Evolutionary conservation across 2,329 filamentous ascomycete species (phyloP).

Genomic region (Ophiostoma novo-ulmi): DNA sequence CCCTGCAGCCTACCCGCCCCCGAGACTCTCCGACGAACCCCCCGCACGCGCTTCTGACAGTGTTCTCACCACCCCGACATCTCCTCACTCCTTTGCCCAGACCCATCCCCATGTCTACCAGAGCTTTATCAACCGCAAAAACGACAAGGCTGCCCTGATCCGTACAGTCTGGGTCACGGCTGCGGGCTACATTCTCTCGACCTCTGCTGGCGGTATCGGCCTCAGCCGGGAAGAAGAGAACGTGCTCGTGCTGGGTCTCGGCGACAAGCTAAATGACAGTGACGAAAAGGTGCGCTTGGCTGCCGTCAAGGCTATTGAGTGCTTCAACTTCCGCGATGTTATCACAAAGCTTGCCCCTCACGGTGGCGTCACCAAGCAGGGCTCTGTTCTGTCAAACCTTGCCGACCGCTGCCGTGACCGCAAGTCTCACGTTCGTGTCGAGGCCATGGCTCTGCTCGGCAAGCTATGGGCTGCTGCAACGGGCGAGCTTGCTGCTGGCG

Average conservation of each 20-base stretch:
- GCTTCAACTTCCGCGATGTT: conserved; percentile 74
- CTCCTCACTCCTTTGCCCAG: conserved; percentile 83
- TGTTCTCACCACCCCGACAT: conserved; percentile 74
- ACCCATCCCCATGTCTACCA: conserved; percentile 74
- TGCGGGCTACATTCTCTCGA: conserved; percentile 80
- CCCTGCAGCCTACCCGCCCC: conserved; percentile 76
- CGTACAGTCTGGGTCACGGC: conserved; percentile 81
- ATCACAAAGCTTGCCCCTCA: conserved; percentile 73
- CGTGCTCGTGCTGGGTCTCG: conserved; percentile 65
- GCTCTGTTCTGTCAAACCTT: conserved; percentile 73
- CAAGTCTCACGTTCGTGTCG: conserved; percentile 72
- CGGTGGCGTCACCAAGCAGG: conserved; percentile 68
- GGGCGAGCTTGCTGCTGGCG: conserved; percentile 77
- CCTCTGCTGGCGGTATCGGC: conserved; percentile 83
- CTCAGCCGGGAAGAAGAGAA: conserved; percentile 77
- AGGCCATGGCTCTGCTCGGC: conserved; percentile 78
- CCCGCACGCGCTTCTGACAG: conserved; percentile 47
- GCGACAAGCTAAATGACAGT: conserved; percentile 75
- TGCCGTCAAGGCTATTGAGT: conserved; percentile 77
- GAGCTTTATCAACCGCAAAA: conserved; percentile 75
- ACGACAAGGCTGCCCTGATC: conserved; percentile 79
- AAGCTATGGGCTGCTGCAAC: conserved; percentile 91
- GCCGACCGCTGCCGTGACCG: conserved; percentile 86
- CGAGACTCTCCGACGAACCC: conserved; percentile 57
- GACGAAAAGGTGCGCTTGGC: conserved; percentile 89